A percentile compares a stretch with the other conserved stretches of the same genome.
phyloP scores from a whole-genome alignment of 495 filamentous ascomycete genomes.

The Podospora anserina region DNA sequence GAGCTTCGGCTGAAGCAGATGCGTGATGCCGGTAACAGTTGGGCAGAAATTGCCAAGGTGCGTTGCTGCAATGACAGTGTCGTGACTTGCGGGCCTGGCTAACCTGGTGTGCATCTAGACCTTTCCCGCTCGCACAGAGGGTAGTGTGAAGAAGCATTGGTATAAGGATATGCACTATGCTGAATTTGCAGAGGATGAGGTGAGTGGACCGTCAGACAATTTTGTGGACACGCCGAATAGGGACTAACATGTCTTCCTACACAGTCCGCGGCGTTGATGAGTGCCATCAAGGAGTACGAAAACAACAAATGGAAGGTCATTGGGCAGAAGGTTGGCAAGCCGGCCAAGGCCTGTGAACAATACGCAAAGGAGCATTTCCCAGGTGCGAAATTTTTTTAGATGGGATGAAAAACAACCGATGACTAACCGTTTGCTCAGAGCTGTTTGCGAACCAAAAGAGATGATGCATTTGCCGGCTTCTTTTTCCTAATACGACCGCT shows the following conservation, averaged over 20 bases:
- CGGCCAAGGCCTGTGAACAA: conserved; percentile 98
- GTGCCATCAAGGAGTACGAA: conserved; percentile 98
- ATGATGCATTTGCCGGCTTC: neutral
- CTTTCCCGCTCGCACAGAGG: conserved; percentile 90
- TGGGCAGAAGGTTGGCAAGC: conserved; percentile 93
- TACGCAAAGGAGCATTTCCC: conserved; percentile 96
- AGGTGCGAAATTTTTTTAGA: conserved; percentile 19
- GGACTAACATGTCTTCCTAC: conserved; percentile 3
- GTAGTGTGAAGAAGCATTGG: conserved; percentile 99
- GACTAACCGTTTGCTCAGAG: conserved; percentile 16
- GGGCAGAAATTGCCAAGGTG: conserved; percentile 98
- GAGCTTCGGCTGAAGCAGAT: conserved; percentile 88
- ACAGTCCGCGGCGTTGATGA: conserved; percentile 79
- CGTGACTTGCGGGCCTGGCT: neutral
- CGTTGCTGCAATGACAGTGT: neutral
- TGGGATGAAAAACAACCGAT: neutral
- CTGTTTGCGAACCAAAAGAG: conserved; percentile 17
- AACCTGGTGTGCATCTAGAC: conserved; percentile 50
- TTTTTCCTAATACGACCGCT: neutral
- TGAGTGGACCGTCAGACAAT: conserved; percentile 41
- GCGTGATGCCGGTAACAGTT: conserved; percentile 88
- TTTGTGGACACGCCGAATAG: conserved; percentile 11
- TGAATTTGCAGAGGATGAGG: conserved; percentile 97
- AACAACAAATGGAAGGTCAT: conserved; percentile 98
- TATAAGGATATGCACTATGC: conserved; percentile 99